Conservation (phyloP, 2,329 filamentous ascomycete species). For the Botrytis fabae region DNA sequence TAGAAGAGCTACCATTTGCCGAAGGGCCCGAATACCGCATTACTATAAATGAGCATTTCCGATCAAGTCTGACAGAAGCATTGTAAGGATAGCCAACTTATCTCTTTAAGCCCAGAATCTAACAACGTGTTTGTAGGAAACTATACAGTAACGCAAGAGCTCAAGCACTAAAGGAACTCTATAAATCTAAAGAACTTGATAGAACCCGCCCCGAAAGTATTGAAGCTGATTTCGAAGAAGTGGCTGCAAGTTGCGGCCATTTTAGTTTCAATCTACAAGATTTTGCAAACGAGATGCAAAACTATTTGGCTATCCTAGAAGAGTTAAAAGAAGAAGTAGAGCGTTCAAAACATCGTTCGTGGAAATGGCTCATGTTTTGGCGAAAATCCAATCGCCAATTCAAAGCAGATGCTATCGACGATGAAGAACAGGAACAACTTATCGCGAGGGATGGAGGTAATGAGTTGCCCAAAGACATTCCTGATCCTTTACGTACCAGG, state of each 20-base stretch:
- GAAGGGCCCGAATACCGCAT: constrained; percentile 67
- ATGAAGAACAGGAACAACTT: constrained; percentile 37
- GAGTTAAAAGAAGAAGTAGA: constrained; percentile 75
- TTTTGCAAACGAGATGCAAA: constrained; percentile 85
- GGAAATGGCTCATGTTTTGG: constrained; percentile 90
- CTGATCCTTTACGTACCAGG: constrained; percentile 25
- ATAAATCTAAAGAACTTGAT: constrained; percentile 73
- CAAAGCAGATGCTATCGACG: constrained; percentile 19
- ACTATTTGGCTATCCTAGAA: constrained; percentile 80
- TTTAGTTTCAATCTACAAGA: constrained; percentile 91
- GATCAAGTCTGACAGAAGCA: constrained; percentile 76
- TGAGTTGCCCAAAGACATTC: constrained; percentile 33
- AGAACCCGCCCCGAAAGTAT: constrained; percentile 69
- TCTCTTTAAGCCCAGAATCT: not conserved
- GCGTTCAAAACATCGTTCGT: constrained; percentile 61
- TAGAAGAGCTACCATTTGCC: constrained; percentile 83
- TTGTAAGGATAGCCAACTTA: constrained; percentile 46
- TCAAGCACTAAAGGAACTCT: constrained; percentile 75
- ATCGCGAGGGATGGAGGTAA: constrained; percentile 27
- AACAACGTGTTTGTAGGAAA: constrained; percentile 39
- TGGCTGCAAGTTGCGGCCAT: constrained; percentile 95
- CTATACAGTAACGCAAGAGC: constrained; percentile 76
- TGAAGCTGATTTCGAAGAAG: constrained; percentile 93
- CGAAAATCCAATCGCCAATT: constrained; percentile 38
- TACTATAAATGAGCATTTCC: constrained; percentile 75